Evolutionary conservation across 441 rosid genomes (phyloP).

Genomic region (Macaranga tanarius): DNA sequence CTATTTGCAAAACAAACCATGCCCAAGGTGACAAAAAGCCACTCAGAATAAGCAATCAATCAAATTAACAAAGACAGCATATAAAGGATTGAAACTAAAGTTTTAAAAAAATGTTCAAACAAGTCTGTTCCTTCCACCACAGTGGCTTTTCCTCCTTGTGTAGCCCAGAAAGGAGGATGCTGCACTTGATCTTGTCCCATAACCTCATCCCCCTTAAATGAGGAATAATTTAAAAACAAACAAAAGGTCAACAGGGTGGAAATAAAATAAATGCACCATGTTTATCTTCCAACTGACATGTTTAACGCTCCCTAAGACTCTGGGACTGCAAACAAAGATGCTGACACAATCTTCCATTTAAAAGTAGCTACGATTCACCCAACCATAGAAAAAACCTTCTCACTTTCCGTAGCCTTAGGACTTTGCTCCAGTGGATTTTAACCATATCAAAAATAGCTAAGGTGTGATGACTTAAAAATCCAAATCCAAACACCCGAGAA

Average conservation of each 20-base stretch:
- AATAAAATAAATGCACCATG: background rate
- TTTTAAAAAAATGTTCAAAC: constrained; percentile 3
- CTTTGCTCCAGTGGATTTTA: background rate
- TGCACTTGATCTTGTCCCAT: background rate
- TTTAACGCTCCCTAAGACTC: background rate
- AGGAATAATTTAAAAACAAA: background rate
- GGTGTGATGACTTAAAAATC: background rate
- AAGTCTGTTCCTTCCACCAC: background rate
- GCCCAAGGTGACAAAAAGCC: constrained; percentile 13
- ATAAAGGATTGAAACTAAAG: background rate
- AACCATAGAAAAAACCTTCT: background rate
- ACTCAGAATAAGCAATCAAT: constrained; percentile 1
- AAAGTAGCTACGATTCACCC: background rate
- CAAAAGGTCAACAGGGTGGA: background rate
- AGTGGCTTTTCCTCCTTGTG: background rate
- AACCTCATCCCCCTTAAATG: background rate
- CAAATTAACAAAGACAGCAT: background rate
- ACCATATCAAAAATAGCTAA: background rate
- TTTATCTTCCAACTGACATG: background rate
- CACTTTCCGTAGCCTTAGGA: background rate
- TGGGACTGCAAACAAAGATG: background rate
- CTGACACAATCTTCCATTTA: background rate
- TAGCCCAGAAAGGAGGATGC: background rate
- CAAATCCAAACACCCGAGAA: no score
- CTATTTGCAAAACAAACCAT: constrained; percentile 39